Conservation (phyloP, 768 basidiomycete species). For the Trametes cinnabarina region DNA sequence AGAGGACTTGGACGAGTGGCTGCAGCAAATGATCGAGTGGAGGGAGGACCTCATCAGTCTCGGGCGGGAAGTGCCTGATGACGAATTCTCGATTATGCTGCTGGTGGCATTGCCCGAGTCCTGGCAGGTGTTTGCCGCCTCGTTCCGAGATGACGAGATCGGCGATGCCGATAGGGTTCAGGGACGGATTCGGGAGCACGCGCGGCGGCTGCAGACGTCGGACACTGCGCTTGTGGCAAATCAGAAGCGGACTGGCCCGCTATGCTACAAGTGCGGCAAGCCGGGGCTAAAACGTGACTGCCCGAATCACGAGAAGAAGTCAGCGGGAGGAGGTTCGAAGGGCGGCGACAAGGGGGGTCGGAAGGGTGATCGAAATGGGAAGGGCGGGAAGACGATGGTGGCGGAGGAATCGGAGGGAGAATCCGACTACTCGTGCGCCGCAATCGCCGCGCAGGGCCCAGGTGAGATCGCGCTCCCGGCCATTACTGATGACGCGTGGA, state of each 20-base stretch:
- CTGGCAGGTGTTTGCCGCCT: constrained; percentile 33
- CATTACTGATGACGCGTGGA: constrained; percentile 7
- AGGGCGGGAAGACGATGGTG: constrained; percentile 1
- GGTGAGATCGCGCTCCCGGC: constrained; percentile 2
- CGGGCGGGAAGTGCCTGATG: constrained; percentile 25
- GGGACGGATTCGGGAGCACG: not conserved
- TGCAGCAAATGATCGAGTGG: constrained; percentile 27
- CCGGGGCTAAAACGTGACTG: constrained; percentile 4
- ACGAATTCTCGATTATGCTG: constrained; percentile 33
- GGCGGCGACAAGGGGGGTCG: no score
- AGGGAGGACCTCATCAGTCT: constrained; percentile 26
- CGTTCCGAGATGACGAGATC: not conserved
- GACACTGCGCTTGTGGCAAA: not conserved
- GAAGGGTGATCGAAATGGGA: not conserved
- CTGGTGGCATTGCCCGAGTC: constrained; percentile 34
- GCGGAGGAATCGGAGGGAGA: not conserved
- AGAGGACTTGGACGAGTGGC: constrained; percentile 33
- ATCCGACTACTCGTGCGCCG: constrained; percentile 6
- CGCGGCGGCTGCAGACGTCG: not conserved
- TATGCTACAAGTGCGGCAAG: constrained; percentile 10
- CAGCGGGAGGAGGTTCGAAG: not conserved
- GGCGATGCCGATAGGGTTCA: not conserved
- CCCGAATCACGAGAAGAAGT: constrained; percentile 5
- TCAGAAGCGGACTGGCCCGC: not conserved
- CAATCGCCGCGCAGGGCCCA: not conserved